Evolutionary conservation across 208 protist genomes (phyloP), one percentile per base, ranked within the genome.

Genomic region (Leishmania martiniquensis): DNA sequence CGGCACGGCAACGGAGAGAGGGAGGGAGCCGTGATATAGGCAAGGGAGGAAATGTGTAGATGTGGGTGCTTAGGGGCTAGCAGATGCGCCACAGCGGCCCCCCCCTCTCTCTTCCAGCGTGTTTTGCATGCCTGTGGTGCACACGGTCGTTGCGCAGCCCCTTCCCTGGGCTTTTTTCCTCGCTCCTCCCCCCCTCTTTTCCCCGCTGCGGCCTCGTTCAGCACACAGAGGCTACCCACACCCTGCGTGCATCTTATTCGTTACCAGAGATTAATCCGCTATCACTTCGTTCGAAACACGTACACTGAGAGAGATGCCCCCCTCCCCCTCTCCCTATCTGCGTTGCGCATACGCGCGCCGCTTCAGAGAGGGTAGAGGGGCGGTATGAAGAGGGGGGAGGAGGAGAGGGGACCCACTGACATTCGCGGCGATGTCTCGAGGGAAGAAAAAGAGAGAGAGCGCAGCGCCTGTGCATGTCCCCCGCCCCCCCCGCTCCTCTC

Each of bases 391-490:
- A 70, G 73, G 66, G 37, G 17, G 6, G 22, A 15, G 45, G 63
- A 76, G 52, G 54, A 25, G 13, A 0, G 34, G 57, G 29, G 57
- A 29, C 1, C n/a, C 57, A 4, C n/a, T 37, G 34, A 62, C 7
- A 3, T 2, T 29, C 13, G n/a, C 29, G n/a, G 20, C 7, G 15
- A 13, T 62, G n/a, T 4, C 1, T 34, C 57, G n/a, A 10, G 10
- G 15, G 57, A 13, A 74, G 65, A 73, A 32, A 60, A 25, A 54
- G 57, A 81, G 76, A 71, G 37, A 1, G 57, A 9, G 52, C 22
- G 13, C 52, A 12, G 17, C n/a, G 22, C 22, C 22, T n/a, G 52
- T 25, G 5, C 22, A 22, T 34, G 9, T 62, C 55, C 29, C 6
- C 3, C 57, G 4, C 57, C 4, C 22, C 29, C 57, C n/a, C 54